phyloP scores from a whole-genome alignment of 2,329 filamentous ascomycete genomes.

The Botrytis pseudocinerea region DNA sequence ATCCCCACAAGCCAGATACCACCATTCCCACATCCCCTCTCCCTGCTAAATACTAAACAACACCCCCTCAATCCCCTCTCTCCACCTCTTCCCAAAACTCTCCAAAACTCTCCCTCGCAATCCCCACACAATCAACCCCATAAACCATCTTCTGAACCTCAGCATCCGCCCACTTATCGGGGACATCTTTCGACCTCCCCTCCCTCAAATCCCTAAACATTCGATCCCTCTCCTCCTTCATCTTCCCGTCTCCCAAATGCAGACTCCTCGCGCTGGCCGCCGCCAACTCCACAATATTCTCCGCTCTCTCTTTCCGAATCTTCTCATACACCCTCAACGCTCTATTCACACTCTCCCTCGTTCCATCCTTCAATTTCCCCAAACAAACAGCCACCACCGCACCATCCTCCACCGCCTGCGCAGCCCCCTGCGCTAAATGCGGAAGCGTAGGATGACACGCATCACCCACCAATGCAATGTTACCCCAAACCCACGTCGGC shows the following conservation, averaged over 20 bases:
- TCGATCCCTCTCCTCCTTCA: constrained; percentile 52
- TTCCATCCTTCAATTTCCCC: constrained; percentile 40
- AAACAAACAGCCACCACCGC: constrained; percentile 58
- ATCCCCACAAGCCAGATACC: too few relatives aligned
- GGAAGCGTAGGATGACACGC: constrained; percentile 68
- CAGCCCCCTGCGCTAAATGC: constrained; percentile 64
- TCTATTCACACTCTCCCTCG: constrained; percentile 41
- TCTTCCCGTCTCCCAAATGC: constrained; percentile 58
- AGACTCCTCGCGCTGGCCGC: constrained; percentile 57
- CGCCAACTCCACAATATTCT: constrained; percentile 55
- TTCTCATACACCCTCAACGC: constrained; percentile 36
- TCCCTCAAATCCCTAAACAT: constrained; percentile 47
- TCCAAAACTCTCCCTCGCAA: constrained; percentile 3
- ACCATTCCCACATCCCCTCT: too few relatives aligned
- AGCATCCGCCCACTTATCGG: constrained; percentile 70
- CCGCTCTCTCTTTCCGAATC: constrained; percentile 53
- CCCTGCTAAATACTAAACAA: too few relatives aligned
- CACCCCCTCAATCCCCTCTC: too few relatives aligned
- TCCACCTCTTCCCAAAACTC: constrained; percentile 35
- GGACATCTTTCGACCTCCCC: constrained; percentile 55
- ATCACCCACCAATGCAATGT: constrained; percentile 38
- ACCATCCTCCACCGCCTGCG: constrained; percentile 67
- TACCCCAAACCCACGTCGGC: constrained; percentile 51
- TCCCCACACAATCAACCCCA: constrained; percentile 46
- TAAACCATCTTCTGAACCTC: constrained; percentile 69